Percentiles rank a stretch among this genome's conserved stretches.
Evolutionary conservation across 345 rosid species (phyloP).

Genomic region (Corchorus capsularis): DNA sequence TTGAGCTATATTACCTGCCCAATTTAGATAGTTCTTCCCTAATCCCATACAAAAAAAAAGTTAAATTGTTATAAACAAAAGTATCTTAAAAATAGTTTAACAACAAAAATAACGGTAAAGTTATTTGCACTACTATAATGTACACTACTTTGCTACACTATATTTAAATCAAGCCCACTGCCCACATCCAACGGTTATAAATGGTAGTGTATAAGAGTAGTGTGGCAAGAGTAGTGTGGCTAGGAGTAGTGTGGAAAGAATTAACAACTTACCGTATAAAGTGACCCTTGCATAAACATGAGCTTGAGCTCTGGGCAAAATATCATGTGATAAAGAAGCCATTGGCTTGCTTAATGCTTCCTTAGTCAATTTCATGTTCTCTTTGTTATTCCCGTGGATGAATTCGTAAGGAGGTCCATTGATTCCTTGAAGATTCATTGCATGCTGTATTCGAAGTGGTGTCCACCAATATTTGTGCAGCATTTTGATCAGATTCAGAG

Average conservation of each 20-base stretch:
- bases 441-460: conserved; percentile 18
- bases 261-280: conserved; percentile 23
- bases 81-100: neutral
- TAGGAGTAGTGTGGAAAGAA: too few relatives aligned
- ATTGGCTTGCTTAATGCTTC: conserved; percentile 1
- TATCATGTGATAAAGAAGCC: conserved; percentile 22
- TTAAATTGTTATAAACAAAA: too few relatives aligned
- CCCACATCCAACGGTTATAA: too few relatives aligned
- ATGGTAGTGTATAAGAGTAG: too few relatives aligned
- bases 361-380: conserved; percentile 24
- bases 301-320: conserved; percentile 28
- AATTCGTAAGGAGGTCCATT: conserved; percentile 39
- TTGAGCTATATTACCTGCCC: too few relatives aligned
- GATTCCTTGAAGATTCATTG: conserved; percentile 23
- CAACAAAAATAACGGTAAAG: neutral
- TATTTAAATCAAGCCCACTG: too few relatives aligned
- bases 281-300: conserved; percentile 32
- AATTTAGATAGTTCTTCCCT: too few relatives aligned
- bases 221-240: too few relatives aligned
- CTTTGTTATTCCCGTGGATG: conserved; percentile 38
- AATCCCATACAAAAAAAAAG: neutral
- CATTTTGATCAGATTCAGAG: conserved; percentile 3
- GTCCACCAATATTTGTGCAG: conserved; percentile 32
- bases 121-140: too few relatives aligned
- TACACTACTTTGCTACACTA: too few relatives aligned